Conservation (phyloP, 371 early-diverging fungal species). For the Syncephalis plumigaleata region DNA sequence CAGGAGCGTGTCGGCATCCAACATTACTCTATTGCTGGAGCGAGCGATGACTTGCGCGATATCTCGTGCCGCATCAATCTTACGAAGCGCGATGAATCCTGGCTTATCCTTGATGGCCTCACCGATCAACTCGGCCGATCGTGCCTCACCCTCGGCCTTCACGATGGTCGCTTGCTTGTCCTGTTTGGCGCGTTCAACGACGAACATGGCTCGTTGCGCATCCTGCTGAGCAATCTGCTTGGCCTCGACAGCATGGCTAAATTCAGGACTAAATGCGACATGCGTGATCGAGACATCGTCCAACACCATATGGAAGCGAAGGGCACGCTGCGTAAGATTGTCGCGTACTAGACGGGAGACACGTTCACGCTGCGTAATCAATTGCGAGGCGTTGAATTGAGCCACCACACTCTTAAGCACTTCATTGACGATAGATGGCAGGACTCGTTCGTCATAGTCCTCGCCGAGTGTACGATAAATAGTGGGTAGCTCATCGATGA, state of each 20-base stretch:
- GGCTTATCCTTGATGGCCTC: conserved; percentile 93
- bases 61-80: conserved; percentile 91
- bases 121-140: conserved; percentile 78
- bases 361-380: conserved; percentile 95
- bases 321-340: conserved; percentile 70
- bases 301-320: conserved; percentile 79
- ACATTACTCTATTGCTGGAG: conserved; percentile 76
- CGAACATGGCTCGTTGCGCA: conserved; percentile 94
- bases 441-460: conserved; percentile 93
- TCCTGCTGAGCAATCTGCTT: conserved; percentile 99
- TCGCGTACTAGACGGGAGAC: conserved; percentile 82
- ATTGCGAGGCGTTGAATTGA: conserved; percentile 95
- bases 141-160: conserved; percentile 93
- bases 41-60: conserved; percentile 74
- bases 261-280: conserved; percentile 89
- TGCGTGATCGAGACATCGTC: conserved; percentile 97
- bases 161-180: conserved; percentile 97
- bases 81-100: conserved; percentile 88
- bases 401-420: conserved; percentile 95
- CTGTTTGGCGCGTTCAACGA: conserved; percentile 89
- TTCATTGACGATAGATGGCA: conserved; percentile 97
- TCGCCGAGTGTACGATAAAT: conserved; percentile 85
- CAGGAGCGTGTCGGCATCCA: conserved; percentile 81
- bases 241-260: conserved; percentile 92
- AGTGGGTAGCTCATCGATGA: conserved; percentile 51